Evolutionary conservation across 495 filamentous ascomycete species (phyloP).

Genomic region (Xylaria acuta): DNA sequence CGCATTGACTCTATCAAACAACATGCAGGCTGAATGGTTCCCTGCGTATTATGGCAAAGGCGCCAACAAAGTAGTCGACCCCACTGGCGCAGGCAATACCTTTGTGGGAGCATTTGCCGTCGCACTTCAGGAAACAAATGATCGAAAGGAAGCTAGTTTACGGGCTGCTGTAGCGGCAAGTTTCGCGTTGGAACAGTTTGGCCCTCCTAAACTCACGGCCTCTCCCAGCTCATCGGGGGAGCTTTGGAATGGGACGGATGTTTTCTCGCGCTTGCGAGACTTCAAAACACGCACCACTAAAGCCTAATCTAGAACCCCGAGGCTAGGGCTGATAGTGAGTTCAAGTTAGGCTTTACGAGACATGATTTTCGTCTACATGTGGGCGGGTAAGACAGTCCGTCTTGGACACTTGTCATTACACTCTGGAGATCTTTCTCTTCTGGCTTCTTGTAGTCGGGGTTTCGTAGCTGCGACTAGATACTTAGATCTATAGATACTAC

Average conservation of each 20-base stretch:
- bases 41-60: conserved; percentile 39
- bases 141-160: conserved; percentile 38
- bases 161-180: conserved; percentile 43
- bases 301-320: not conserved
- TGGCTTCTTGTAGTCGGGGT: not conserved
- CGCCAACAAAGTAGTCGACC: conserved; percentile 36
- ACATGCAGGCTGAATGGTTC: conserved; percentile 34
- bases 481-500: no score
- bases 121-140: conserved; percentile 36
- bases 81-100: conserved; percentile 49
- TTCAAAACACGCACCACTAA: not conserved
- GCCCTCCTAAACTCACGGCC: conserved; percentile 37
- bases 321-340: not conserved
- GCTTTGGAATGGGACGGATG: conserved; percentile 15
- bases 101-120: conserved; percentile 47
- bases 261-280: not conserved
- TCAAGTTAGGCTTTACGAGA: not conserved
- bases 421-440: not conserved
- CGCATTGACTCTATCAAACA: conserved; percentile 32
- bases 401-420: not conserved
- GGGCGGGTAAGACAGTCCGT: not conserved
- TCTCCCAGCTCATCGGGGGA: not conserved
- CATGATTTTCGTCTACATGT: not conserved
- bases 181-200: conserved; percentile 49
- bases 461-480: no score